Percentiles rank a stretch among this genome's conserved stretches.
Evolutionary conservation across 2,329 filamentous ascomycete species (phyloP).

Genomic region (Scedosporium dehoogii): DNA sequence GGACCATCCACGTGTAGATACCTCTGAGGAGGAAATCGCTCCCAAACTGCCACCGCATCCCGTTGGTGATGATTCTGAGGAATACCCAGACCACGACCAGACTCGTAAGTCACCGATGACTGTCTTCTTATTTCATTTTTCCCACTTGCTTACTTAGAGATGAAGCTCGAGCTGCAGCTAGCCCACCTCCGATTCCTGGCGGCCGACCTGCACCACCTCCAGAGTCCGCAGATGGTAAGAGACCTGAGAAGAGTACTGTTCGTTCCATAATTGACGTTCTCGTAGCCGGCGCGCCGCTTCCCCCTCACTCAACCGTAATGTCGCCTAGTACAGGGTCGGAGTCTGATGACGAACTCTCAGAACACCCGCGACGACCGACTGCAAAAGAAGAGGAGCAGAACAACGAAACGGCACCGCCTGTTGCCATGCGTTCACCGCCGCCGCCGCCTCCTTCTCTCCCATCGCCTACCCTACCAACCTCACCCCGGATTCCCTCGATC

Average conservation of each 20-base stretch:
- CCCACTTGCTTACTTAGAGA: not conserved
- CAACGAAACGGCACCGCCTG: conserved; percentile 27
- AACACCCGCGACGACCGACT: conserved; percentile 27
- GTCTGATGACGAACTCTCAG: conserved; percentile 79
- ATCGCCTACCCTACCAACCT: conserved; percentile 8
- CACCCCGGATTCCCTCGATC: conserved; percentile 22
- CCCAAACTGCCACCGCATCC: conserved; percentile 9
- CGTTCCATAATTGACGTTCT: conserved; percentile 54
- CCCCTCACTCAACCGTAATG: conserved; percentile 40
- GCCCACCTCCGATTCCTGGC: conserved; percentile 30
- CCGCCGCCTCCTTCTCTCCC: conserved; percentile 23
- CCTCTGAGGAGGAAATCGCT: conserved; percentile 22
- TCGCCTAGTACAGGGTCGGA: conserved; percentile 72
- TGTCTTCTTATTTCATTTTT: not conserved
- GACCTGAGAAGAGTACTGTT: conserved; percentile 1
- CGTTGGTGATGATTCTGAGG: not conserved
- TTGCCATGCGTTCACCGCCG: conserved; percentile 25
- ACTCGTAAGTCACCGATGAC: not conserved
- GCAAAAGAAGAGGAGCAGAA: conserved; percentile 13
- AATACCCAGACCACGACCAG: not conserved
- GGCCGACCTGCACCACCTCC: conserved; percentile 46
- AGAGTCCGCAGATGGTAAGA: conserved; percentile 53
- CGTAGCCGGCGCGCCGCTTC: conserved; percentile 40
- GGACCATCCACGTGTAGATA: conserved; percentile 32
- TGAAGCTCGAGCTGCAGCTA: conserved; percentile 25